These are phyloP conservation scores for Pleurozium schreberi DNA, from an alignment of 225 moss, liverwort and hornwort genomes.

Conservation along the genomic window DNA sequence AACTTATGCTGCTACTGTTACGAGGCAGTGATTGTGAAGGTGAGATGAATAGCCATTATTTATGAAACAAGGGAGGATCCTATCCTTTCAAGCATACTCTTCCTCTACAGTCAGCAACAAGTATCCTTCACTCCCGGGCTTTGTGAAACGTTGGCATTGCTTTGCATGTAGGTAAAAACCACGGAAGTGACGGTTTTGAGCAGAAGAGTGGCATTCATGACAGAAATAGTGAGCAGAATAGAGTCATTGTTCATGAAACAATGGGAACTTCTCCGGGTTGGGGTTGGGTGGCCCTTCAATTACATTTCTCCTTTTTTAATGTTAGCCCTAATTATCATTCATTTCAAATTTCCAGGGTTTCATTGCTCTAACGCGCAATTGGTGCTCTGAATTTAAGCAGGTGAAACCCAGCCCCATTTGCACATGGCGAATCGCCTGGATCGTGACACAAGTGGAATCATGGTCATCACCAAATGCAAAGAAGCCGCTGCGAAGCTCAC, in stretches of 20 bases:
- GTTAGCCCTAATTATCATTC: background rate
- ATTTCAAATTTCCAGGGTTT: background rate
- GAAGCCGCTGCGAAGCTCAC: constrained; percentile 71
- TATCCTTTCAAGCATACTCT: background rate
- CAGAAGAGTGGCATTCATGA: background rate
- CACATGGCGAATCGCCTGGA: constrained; percentile 97
- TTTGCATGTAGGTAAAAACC: background rate
- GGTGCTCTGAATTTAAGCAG: background rate
- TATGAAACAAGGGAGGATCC: background rate
- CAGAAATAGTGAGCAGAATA: background rate
- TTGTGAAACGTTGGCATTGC: background rate
- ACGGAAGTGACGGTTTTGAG: background rate
- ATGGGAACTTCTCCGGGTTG: background rate
- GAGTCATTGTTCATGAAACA: background rate
- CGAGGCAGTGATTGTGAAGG: background rate
- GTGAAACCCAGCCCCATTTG: constrained; percentile 26
- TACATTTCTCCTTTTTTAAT: too few species aligned
- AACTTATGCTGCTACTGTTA: background rate
- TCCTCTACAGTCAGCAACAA: background rate
- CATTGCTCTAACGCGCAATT: background rate
- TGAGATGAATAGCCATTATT: background rate
- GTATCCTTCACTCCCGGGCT: background rate
- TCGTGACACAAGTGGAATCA: constrained; percentile 95
- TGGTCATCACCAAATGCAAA: constrained; percentile 81
- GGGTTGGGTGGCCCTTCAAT: background rate